A percentile compares a stretch with the other conserved stretches of the same genome.
These are phyloP conservation scores for Hordeum pubiflorum DNA, from an alignment of 202 grass and related monocot genomes.

Conservation along the genomic window DNA sequence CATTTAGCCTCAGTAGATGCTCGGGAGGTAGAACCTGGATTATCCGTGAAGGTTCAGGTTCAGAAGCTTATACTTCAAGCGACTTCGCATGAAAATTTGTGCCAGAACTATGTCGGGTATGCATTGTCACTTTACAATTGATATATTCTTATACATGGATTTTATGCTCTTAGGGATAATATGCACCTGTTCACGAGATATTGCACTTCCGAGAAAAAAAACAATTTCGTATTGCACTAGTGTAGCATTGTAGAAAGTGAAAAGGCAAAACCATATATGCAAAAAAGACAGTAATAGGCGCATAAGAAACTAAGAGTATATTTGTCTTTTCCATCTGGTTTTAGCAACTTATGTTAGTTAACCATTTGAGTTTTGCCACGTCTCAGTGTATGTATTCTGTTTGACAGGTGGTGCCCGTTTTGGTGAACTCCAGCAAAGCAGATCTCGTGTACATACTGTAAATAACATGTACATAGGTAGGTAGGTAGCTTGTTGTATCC, in stretches of 20 bases:
- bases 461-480: constrained; percentile 52
- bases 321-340: neutral
- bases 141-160: neutral
- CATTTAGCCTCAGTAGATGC: constrained; percentile 44
- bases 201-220: neutral
- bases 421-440: constrained; percentile 55
- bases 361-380: neutral
- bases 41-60: constrained; percentile 80
- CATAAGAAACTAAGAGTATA: neutral
- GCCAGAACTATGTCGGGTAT: constrained; percentile 94
- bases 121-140: constrained; percentile 2
- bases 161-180: neutral
- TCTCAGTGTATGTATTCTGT: constrained; percentile 26
- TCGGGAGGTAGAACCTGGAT: constrained; percentile 58
- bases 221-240: neutral
- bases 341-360: neutral
- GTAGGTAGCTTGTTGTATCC: neutral
- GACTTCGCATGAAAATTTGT: constrained; percentile 77
- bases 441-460: constrained; percentile 42
- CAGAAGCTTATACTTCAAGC: constrained; percentile 88
- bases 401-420: constrained; percentile 91
- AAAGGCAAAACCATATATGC: neutral
- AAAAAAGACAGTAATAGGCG: neutral
- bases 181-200: neutral
- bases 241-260: neutral